Evolutionary conservation across 805 yeast species (phyloP).

Genomic region (Teunomyces tritomae): DNA sequence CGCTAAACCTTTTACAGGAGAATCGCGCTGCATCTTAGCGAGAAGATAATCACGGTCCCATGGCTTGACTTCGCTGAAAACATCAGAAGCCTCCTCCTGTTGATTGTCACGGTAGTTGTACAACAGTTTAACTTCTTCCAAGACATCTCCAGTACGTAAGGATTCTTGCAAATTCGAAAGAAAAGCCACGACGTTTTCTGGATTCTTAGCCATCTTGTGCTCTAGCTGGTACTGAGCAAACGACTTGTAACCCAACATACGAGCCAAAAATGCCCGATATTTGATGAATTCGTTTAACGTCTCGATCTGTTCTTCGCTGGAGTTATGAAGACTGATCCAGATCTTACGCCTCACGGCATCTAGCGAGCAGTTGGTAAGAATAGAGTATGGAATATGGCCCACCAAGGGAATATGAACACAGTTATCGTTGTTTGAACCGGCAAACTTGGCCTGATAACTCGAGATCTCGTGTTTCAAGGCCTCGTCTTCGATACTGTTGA

Average conservation of each 20-base stretch:
- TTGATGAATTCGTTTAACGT: conserved; percentile 58
- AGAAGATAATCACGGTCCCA: conserved; percentile 85
- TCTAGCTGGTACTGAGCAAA: conserved; percentile 79
- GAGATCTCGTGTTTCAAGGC: conserved; percentile 24
- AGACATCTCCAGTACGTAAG: conserved; percentile 48
- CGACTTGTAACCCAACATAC: conserved; percentile 64
- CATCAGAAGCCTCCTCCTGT: neutral
- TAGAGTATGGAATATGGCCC: conserved; percentile 63
- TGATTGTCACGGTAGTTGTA: conserved; percentile 29
- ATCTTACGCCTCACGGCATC: conserved; percentile 59
- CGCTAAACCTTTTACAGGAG: conserved; percentile 17
- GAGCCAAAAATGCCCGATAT: conserved; percentile 68
- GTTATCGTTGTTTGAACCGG: conserved; percentile 8
- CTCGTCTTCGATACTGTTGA: conserved; percentile 21
- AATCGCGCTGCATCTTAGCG: conserved; percentile 16
- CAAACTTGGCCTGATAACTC: conserved; percentile 24
- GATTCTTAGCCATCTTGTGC: conserved; percentile 86
- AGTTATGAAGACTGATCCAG: conserved; percentile 73
- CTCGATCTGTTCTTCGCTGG: conserved; percentile 59
- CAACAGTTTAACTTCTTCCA: conserved; percentile 53
- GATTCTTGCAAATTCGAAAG: conserved; percentile 54
- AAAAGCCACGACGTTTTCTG: conserved; percentile 72
- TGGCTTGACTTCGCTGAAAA: conserved; percentile 55
- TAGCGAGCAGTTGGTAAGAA: conserved; percentile 57
- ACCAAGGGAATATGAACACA: conserved; percentile 35